phyloP scores from a whole-genome alignment of 1,284 basidiomycete species.

The Puccinia hordei region DNA sequence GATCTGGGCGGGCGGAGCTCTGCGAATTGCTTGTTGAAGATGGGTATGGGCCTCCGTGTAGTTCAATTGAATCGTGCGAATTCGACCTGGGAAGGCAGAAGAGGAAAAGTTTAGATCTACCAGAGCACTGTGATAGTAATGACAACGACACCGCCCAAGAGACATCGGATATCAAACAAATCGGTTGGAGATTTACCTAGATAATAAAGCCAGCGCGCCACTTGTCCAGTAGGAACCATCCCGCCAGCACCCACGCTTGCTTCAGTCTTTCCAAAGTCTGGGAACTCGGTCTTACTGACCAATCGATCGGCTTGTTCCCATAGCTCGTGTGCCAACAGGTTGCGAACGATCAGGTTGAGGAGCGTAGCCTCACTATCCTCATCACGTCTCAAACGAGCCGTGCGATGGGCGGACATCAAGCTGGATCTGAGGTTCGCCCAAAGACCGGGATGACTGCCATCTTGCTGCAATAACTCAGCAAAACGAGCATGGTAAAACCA shows the following conservation, averaged over 20 bases:
- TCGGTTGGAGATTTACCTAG: constrained; percentile 62
- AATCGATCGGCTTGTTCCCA: constrained; percentile 98
- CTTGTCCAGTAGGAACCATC: constrained; percentile 71
- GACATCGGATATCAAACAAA: no score
- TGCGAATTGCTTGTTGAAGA: constrained; percentile 89
- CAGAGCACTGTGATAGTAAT: neutral
- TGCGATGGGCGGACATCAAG: constrained; percentile 85
- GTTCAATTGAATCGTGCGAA: constrained; percentile 91
- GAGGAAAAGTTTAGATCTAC: neutral
- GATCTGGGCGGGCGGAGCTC: constrained; percentile 79
- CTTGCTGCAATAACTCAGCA: constrained; percentile 69
- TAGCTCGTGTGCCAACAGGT: constrained; percentile 84
- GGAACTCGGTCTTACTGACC: constrained; percentile 89
- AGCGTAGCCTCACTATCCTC: constrained; percentile 71
- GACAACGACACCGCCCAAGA: no score
- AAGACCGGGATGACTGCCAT: constrained; percentile 65
- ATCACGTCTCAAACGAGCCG: constrained; percentile 83
- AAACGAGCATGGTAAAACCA: constrained; percentile 72
- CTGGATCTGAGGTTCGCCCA: constrained; percentile 57
- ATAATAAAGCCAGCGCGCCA: constrained; percentile 93
- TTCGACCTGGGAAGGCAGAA: constrained; percentile 65
- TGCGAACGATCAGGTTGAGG: constrained; percentile 89
- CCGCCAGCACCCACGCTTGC: constrained; percentile 65
- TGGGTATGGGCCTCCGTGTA: constrained; percentile 90
- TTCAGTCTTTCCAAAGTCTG: constrained; percentile 60